phyloP scores from a whole-genome alignment of 495 filamentous ascomycete species.

The Annulohypoxylon stygium region DNA sequence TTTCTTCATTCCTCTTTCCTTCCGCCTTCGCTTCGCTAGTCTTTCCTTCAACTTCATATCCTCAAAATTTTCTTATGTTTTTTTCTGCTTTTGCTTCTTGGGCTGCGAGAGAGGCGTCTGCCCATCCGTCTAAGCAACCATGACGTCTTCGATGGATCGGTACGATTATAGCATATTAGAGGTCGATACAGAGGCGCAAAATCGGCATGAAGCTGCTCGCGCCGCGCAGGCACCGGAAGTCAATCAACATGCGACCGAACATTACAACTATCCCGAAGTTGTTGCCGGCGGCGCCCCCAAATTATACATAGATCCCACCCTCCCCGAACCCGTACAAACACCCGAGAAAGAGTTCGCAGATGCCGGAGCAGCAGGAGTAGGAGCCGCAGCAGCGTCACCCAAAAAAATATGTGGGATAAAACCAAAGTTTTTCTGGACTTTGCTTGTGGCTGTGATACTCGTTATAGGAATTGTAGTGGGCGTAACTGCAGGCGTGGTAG shows the following conservation, averaged over 20 bases:
- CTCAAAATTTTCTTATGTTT: slow-evolving; percentile 13
- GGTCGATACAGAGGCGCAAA: slow-evolving; percentile 39
- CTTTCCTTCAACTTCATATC: slow-evolving; percentile 3
- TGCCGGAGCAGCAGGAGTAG: background rate
- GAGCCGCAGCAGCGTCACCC: slow-evolving; percentile 15
- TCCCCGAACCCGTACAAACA: slow-evolving; percentile 22
- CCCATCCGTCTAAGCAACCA: slow-evolving; percentile 22
- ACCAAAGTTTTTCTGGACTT: slow-evolving; percentile 41
- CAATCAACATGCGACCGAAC: slow-evolving; percentile 35
- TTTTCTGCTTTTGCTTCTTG: slow-evolving; percentile 16
- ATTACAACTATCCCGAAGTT: slow-evolving; percentile 41
- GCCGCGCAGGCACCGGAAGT: slow-evolving; percentile 34
- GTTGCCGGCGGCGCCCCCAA: slow-evolving; percentile 16
- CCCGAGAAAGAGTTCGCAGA: background rate
- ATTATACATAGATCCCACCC: slow-evolving; percentile 29
- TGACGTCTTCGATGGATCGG: slow-evolving; percentile 43
- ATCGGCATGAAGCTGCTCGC: slow-evolving; percentile 24
- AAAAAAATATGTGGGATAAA: slow-evolving; percentile 47
- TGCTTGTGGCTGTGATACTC: slow-evolving; percentile 36
- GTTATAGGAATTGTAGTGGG: slow-evolving; percentile 43
- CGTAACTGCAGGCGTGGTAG: slow-evolving; percentile 39
- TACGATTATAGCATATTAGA: slow-evolving; percentile 49
- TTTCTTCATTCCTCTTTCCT: slow-evolving; percentile 16
- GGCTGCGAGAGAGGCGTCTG: slow-evolving; percentile 16
- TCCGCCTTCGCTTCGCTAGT: background rate